Conservation (phyloP, 805 yeast species). For the Monosporozyma yasuniensis region DNA sequence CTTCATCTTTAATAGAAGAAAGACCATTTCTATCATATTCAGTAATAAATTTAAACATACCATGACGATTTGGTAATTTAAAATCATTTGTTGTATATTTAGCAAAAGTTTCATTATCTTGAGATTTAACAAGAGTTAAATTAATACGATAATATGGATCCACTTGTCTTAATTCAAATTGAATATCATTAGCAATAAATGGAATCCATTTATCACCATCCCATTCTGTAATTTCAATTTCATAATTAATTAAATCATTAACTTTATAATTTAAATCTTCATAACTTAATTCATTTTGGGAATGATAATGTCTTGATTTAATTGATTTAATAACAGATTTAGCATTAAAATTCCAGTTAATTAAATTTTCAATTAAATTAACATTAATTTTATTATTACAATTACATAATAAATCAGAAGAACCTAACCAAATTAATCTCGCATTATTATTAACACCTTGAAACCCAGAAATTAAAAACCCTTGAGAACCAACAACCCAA, state of each 20-base stretch:
- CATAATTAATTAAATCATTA: slow-evolving; percentile 57
- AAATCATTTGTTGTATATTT: slow-evolving; percentile 44
- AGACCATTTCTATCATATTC: slow-evolving; percentile 74
- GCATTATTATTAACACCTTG: slow-evolving; percentile 74
- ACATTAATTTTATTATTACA: slow-evolving; percentile 29
- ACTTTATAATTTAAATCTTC: slow-evolving; percentile 53
- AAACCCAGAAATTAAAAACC: slow-evolving; percentile 61
- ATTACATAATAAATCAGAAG: slow-evolving; percentile 43
- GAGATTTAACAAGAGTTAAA: slow-evolving; percentile 33
- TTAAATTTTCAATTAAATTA: slow-evolving; percentile 37
- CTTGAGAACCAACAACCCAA: slow-evolving; percentile 81
- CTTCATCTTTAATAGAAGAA: slow-evolving; percentile 54
- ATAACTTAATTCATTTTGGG: slow-evolving; percentile 32
- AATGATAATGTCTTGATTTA: slow-evolving; percentile 46
- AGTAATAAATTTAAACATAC: slow-evolving; percentile 79
- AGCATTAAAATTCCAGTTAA: slow-evolving; percentile 69
- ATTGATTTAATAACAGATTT: slow-evolving; percentile 52
- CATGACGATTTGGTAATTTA: slow-evolving; percentile 89
- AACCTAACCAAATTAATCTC: slow-evolving; percentile 77
- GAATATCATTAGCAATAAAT: slow-evolving; percentile 53
- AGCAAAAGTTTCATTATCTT: slow-evolving; percentile 29
- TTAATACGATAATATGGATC: slow-evolving; percentile 90
- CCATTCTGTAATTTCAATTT: slow-evolving; percentile 42
- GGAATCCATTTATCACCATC: slow-evolving; percentile 61
- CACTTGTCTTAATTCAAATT: slow-evolving; percentile 78